Evolutionary conservation across 768 basidiomycete genomes (phyloP).

Genomic region (Hygrophorus pudorinus): DNA sequence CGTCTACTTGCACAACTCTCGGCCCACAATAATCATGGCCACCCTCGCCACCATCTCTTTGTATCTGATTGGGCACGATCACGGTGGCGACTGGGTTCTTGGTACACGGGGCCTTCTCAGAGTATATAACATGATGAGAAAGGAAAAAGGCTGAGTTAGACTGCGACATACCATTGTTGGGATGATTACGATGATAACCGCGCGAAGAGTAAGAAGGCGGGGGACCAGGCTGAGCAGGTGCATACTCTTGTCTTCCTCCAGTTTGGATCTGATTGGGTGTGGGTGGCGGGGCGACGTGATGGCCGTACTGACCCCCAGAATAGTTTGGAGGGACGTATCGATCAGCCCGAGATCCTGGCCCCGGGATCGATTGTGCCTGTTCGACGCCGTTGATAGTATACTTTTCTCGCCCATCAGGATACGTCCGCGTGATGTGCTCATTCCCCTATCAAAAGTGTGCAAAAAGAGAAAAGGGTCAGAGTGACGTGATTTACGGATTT

Average conservation of each 20-base stretch:
- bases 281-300: neutral
- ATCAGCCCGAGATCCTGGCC: constrained; percentile 18
- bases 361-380: constrained; percentile 16
- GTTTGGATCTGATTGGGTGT: neutral
- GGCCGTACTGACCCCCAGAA: constrained; percentile 6
- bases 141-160: neutral
- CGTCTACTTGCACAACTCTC: no score
- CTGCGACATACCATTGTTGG: neutral
- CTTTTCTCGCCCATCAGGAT: constrained; percentile 57
- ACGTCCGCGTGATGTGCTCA: constrained; percentile 57
- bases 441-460: constrained; percentile 52
- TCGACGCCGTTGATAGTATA: constrained; percentile 62
- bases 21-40: no score
- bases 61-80: no score
- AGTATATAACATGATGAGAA: no score
- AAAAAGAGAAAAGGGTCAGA: neutral
- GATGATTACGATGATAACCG: neutral
- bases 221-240: constrained; percentile 6
- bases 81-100: no score
- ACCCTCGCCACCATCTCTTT: no score
- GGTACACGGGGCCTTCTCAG: no score
- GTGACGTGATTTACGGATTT: neutral
- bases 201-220: constrained; percentile 11
- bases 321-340: constrained; percentile 14
- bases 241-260: neutral